A percentile compares a stretch with the other conserved stretches of the same genome.
These are phyloP conservation scores for Zangia roseola DNA, from an alignment of 768 basidiomycete genomes.

Conservation along the genomic window DNA sequence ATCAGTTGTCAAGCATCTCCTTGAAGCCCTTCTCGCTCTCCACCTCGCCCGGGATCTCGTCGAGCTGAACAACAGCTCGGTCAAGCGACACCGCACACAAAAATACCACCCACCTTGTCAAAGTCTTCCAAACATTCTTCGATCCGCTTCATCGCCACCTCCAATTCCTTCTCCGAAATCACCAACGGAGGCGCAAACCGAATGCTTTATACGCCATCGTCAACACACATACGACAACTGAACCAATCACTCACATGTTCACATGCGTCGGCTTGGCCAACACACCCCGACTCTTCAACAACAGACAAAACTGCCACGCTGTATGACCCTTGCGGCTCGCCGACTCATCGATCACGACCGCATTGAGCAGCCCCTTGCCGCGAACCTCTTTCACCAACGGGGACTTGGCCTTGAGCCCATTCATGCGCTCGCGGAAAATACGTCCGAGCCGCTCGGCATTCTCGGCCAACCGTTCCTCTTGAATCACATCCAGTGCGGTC, in stretches of 20 bases:
- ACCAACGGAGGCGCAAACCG: constrained; percentile 96
- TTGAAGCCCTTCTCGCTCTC: constrained; percentile 59
- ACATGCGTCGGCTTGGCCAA: constrained; percentile 96
- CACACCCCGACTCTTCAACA: constrained; percentile 88
- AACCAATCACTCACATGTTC: constrained; percentile 68
- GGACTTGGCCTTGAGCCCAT: constrained; percentile 48
- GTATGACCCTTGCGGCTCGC: constrained; percentile 74
- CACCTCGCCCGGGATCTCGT: constrained; percentile 63
- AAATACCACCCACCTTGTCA: constrained; percentile 55
- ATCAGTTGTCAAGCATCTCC: constrained; percentile 32
- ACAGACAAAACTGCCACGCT: constrained; percentile 94
- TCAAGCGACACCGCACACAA: not conserved
- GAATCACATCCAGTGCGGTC: constrained; percentile 87
- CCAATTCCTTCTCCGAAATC: constrained; percentile 84
- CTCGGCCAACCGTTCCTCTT: constrained; percentile 81
- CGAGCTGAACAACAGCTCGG: constrained; percentile 35
- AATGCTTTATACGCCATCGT: constrained; percentile 51
- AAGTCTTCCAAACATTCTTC: constrained; percentile 76
- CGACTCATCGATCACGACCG: constrained; percentile 87
- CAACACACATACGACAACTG: not conserved
- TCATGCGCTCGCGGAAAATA: constrained; percentile 68
- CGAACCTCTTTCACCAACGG: constrained; percentile 79
- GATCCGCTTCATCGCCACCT: constrained; percentile 73
- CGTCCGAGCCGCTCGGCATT: constrained; percentile 79
- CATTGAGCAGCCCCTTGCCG: constrained; percentile 88